Evolutionary conservation across 257 asterid species (phyloP).

Genomic region (Phtheirospermum japonicum): DNA sequence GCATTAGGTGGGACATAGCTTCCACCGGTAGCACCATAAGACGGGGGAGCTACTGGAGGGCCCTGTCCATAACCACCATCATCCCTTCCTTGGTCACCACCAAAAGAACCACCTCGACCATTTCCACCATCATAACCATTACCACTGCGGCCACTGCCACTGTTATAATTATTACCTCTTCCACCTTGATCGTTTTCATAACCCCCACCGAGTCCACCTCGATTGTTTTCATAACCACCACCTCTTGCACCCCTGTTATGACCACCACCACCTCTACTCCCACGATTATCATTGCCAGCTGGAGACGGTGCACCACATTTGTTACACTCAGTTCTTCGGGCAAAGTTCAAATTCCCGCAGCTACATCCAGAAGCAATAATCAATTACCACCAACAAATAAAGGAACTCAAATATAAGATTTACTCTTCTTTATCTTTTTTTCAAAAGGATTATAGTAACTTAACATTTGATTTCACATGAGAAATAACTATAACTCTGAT

Average conservation of each 20-base stretch:
- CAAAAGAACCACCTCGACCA: slow-evolving; percentile 56
- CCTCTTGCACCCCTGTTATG: slow-evolving; percentile 49
- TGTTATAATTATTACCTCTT: slow-evolving; percentile 48
- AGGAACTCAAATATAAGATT: slow-evolving; percentile 24
- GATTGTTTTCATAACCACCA: slow-evolving; percentile 54
- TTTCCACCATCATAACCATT: slow-evolving; percentile 47
- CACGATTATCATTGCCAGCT: slow-evolving; percentile 78
- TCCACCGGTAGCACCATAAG: slow-evolving; percentile 67
- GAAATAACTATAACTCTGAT: background rate
- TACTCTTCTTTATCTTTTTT: background rate
- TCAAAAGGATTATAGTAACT: background rate
- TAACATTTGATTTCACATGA: background rate
- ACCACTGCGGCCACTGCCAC: slow-evolving; percentile 60
- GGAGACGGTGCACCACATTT: slow-evolving; percentile 94
- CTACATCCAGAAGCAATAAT: slow-evolving; percentile 58
- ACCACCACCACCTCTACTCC: slow-evolving; percentile 60
- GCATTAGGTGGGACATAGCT: slow-evolving; percentile 56
- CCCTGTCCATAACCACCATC: slow-evolving; percentile 67
- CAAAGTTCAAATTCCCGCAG: slow-evolving; percentile 98
- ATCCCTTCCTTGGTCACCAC: slow-evolving; percentile 69
- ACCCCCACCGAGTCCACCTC: slow-evolving; percentile 63
- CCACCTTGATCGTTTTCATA: slow-evolving; percentile 56
- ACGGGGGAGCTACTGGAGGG: slow-evolving; percentile 65
- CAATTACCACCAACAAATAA: slow-evolving; percentile 39
- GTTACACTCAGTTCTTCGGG: slow-evolving; percentile 96